Evolutionary conservation across 495 filamentous ascomycete genomes (phyloP), one percentile per base, ranked within the genome.

Genomic region (Tricharina praecox): DNA sequence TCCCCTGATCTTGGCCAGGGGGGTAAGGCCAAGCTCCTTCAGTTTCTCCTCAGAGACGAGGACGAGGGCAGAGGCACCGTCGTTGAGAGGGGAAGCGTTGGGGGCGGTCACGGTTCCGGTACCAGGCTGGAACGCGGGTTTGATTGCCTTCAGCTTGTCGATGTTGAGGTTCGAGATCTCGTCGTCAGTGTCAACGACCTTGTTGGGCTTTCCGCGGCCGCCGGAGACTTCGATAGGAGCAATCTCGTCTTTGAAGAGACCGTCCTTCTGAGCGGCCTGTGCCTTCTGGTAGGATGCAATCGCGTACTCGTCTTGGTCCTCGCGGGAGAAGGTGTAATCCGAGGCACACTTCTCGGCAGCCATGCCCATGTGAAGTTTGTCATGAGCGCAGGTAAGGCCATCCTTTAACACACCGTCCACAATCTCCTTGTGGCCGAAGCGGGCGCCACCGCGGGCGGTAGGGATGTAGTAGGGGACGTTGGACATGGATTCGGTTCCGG

Each of bases 161-260:
- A 81, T 74, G 69, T 97, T 97, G 53, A 97, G 83, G 67, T 95
- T 96, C 69, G 88, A 88, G 45, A 86, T 82, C 68, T 97, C 92
- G 52, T 97, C 90, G 63, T 97, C 90, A 50, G 77, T 75, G 50
- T 84, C 78, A 37, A 97, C 69, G 30, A 72, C 74, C 48, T 87
- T 74, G 42, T 74, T 70, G 45, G 88, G 85, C 74, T 96, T 97
- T 56, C 86, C 86, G 45, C 86, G 77, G 58, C 81, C 84, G 23
- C 83, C 85, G 28, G 77, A 74, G 46, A 97, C 78, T 63, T 90
- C 80, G 58, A 97, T 74, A 32, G 90, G 86, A 2, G 79, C 76
- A 63, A 97, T 97, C 65, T 97, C 90, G 28, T 71, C 71, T 53
- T 74, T 69, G 67, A 96, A 93, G 49, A 74, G 61, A 45, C 88